Base-by-base conservation (phyloP, 176 grass and related monocot species). In the Phoenix dactylifera region DNA sequence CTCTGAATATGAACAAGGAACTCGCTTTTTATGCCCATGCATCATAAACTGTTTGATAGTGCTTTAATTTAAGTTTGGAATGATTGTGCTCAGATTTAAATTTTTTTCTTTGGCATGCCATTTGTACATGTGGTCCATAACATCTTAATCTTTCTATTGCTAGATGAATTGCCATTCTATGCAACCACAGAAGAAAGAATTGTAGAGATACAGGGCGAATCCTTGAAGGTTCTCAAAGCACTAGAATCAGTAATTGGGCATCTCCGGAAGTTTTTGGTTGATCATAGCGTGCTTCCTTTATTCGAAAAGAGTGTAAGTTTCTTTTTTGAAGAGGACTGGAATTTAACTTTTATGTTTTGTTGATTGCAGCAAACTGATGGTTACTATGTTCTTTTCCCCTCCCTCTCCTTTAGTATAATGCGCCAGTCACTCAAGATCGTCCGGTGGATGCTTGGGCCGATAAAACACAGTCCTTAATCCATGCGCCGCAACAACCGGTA, bases 211-310 rank as follows among this genome's bases (percentile, higher is more conserved):
- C 93, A 92, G 30, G 93, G 93, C 3, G 93, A 92, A 81, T 87
- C 84, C 65, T 70, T 77, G 67, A 98, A 86, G 70, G 93, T 89
- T 61, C 51, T 83, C 67, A 98, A 85, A 64, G 93, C 87, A 30
- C 84, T 98, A 62, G 76, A 83, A 85, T 81, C 83, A 50, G 93
- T 98, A 66, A 65, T 83, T 61, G 70, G 80, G 51, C 87, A 92
- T 77, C 87, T 98, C 64, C 77, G 93, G 65, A 98, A 86, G 73
- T 98, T 98, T 92, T 77, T 98, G 75, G 93, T 98, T 78, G 93
- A 98, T 57, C 93, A 85, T 65, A 88, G 84, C 70, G 77, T 98
- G 70, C 81, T 98, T 73, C 87, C 87, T 71, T 87, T 98, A 61
- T 98, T 98, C 49, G 84, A 98, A 67, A 98, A 92, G 57, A 83